Base-by-base conservation (phyloP, 176 grass and related monocot species). In the Ananas comosus region DNA sequence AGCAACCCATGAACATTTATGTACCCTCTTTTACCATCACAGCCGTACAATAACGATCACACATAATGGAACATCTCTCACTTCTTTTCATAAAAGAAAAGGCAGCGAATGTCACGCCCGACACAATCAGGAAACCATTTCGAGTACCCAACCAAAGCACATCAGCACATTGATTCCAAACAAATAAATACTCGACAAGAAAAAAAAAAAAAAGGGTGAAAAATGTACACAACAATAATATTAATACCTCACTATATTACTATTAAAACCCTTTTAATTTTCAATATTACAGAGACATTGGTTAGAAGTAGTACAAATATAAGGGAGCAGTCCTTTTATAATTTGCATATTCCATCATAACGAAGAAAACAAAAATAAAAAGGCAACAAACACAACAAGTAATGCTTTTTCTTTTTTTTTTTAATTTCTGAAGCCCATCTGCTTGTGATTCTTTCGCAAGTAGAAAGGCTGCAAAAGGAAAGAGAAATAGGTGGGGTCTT, bases 371-470 rank as follows among this genome's bases (percentile, higher is more conserved):
- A 18, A 61, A 22, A 9, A 61, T 16, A 61, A 61, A 61, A 6
- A 16, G 54, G 18, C 54, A 10, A 61, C 56, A 21, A 61, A 22
- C 56, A 16, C 54, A 58, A 59, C 56, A 11, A 61, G 10, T 7
- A 61, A n/a, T 21, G 10, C 17, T 18, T 7, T 18, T 61, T n/a
- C n/a, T n/a, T n/a, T n/a, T n/a, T n/a, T n/a, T n/a, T n/a, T n/a
- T n/a, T n/a, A n/a, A n/a, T 76, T 83, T 77, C 79, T 77, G 67
- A 80, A 80, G 77, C 77, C 85, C 73, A 83, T 70, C 48, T 22
- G 56, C 56, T 69, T 77, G 72, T 49, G 63, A 58, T 74, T 77
- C 73, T 50, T 28, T 72, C 21, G 82, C 75, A 79, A 85, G 67
- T 56, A 50, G 81, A 84, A 81, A 67, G 58, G 72, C 68, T 76